Evolutionary conservation across 2,329 filamentous ascomycete genomes (phyloP).

Genomic region (Aspergillus flavus): DNA sequence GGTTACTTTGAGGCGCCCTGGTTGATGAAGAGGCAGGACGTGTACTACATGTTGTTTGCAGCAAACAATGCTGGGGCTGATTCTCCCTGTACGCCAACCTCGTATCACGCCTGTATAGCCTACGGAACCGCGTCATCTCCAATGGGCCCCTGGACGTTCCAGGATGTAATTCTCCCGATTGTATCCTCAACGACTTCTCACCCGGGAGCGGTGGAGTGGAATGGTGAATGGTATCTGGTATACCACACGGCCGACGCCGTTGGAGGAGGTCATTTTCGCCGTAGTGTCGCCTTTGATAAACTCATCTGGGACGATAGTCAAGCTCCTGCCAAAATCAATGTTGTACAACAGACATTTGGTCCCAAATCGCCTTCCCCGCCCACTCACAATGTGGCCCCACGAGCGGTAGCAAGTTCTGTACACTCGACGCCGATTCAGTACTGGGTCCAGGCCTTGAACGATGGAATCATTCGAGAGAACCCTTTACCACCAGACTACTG

Average conservation of each 20-base stretch:
- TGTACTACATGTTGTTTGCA: slow-evolving; percentile 9
- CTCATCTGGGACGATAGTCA: slow-evolving; percentile 3
- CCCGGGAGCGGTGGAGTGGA: neutral
- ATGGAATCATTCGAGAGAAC: slow-evolving; percentile 2
- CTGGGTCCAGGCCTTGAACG: slow-evolving; percentile 6
- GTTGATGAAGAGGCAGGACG: slow-evolving; percentile 5
- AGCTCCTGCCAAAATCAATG: neutral
- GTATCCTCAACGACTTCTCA: slow-evolving; percentile 8
- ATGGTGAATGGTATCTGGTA: slow-evolving; percentile 4
- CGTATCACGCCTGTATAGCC: slow-evolving; percentile 4
- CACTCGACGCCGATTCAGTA: slow-evolving; percentile 2
- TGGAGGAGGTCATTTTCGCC: slow-evolving; percentile 5
- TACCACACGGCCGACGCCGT: slow-evolving; percentile 8
- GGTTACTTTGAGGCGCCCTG: slow-evolving; percentile 9
- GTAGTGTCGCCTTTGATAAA: slow-evolving; percentile 4
- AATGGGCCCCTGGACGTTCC: slow-evolving; percentile 9
- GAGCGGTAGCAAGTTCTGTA: neutral
- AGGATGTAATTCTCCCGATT: slow-evolving; percentile 6
- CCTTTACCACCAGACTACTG: slow-evolving; percentile 7
- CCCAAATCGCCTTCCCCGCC: neutral
- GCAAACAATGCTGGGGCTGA: neutral
- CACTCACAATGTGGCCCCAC: neutral
- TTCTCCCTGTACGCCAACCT: slow-evolving; percentile 6
- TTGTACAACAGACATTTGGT: neutral
- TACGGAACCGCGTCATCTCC: slow-evolving; percentile 9